These are phyloP conservation scores for Calvatia gigantea DNA, from an alignment of 768 basidiomycete species.

Conservation along the genomic window DNA sequence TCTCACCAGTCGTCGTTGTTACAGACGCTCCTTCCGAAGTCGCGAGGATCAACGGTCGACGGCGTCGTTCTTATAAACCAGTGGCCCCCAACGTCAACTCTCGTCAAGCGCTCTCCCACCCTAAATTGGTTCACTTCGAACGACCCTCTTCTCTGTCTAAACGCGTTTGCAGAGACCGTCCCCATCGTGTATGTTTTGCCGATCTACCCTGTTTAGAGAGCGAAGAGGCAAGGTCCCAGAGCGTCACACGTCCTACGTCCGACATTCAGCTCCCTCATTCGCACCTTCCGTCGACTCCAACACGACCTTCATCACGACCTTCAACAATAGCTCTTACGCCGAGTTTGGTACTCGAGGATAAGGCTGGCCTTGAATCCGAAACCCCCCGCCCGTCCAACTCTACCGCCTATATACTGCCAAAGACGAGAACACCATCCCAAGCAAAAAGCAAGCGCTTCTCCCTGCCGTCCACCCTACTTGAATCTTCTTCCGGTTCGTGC, in stretches of 20 bases:
- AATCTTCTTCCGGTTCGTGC: not conserved
- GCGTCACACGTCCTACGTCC: too few relatives aligned
- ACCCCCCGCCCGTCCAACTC: not conserved
- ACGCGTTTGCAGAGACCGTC: conserved; percentile 13
- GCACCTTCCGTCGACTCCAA: conserved; percentile 1
- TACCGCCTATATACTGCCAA: conserved; percentile 12
- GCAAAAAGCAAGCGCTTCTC: not conserved
- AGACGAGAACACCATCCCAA: conserved; percentile 8
- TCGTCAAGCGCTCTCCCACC: not conserved
- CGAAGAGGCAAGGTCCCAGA: not conserved
- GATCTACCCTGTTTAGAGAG: conserved; percentile 16
- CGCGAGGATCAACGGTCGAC: not conserved
- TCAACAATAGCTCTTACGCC: conserved; percentile 15
- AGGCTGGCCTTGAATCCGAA: not conserved
- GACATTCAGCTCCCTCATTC: too few relatives aligned
- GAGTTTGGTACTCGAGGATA: conserved; percentile 5
- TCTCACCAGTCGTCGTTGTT: conserved; percentile 23
- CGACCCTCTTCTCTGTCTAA: conserved; percentile 20
- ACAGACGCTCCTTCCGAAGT: not conserved
- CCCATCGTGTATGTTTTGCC: conserved; percentile 29
- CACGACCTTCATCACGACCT: not conserved
- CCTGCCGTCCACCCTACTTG: not conserved
- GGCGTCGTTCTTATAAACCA: conserved; percentile 10
- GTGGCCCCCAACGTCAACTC: conserved; percentile 1
- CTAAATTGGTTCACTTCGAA: conserved; percentile 14